phyloP scores from a whole-genome alignment of 768 basidiomycete genomes.

The Mrakia blollopis region DNA sequence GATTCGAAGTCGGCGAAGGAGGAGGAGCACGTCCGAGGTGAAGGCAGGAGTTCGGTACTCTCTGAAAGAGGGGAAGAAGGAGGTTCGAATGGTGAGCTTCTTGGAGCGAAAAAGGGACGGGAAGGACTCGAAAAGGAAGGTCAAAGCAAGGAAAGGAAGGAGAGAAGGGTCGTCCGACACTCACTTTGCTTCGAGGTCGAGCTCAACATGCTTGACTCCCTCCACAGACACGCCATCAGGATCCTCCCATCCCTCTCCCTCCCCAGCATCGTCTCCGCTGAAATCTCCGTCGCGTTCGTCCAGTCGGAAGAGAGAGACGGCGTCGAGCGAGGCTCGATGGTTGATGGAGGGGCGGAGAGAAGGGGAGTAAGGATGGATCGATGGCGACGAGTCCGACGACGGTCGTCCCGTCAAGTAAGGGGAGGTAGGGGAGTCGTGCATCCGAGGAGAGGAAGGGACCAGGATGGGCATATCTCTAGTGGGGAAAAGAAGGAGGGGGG shows the following conservation, averaged over 20 bases:
- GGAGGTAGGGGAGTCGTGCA: slow-evolving; percentile 8
- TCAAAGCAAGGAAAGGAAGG: slow-evolving; percentile 34
- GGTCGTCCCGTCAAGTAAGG: slow-evolving; percentile 21
- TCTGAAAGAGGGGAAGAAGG: not conserved
- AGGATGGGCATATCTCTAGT: slow-evolving; percentile 11
- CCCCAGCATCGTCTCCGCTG: slow-evolving; percentile 10
- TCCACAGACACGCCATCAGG: slow-evolving; percentile 33
- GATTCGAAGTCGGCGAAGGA: slow-evolving; percentile 33
- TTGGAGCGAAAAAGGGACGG: not conserved
- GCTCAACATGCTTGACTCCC: slow-evolving; percentile 39
- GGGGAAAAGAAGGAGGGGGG: too few species aligned
- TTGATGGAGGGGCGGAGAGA: slow-evolving; percentile 1
- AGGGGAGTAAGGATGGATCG: slow-evolving; percentile 19
- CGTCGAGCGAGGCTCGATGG: slow-evolving; percentile 21
- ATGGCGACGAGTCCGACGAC: slow-evolving; percentile 21
- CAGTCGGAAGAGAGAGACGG: slow-evolving; percentile 26
- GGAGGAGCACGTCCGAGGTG: not conserved
- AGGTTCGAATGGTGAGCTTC: not conserved
- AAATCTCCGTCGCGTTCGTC: slow-evolving; percentile 23
- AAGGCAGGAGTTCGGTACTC: slow-evolving; percentile 17
- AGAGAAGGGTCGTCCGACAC: slow-evolving; percentile 16
- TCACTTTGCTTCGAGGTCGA: slow-evolving; percentile 41
- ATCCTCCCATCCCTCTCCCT: slow-evolving; percentile 26
- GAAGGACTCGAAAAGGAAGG: slow-evolving; percentile 21
- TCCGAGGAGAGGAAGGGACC: slow-evolving; percentile 14